Evolutionary conservation across 345 rosid species (phyloP), one percentile per base, ranked within the genome.

Genomic region (Corchorus olitorius): DNA sequence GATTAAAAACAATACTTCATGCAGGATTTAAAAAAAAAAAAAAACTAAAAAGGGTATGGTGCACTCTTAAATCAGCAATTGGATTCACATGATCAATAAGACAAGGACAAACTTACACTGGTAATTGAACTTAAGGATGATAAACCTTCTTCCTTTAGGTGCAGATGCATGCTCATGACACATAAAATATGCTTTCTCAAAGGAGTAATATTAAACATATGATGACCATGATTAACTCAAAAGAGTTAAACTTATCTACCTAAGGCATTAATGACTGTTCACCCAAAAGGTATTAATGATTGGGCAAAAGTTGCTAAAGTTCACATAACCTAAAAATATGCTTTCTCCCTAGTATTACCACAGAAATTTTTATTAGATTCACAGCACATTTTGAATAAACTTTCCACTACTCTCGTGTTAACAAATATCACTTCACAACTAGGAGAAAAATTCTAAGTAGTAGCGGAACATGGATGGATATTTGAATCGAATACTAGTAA

Each of bases 81-180:
- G 39, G 13, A 13, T 67, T 22, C 11, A 67, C 55, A 6, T 46
- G 6, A 22, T 67, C n/a, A 22, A 67, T 5, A 3, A 55, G 22
- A 48, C 9, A 13, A 46, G 19, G 22, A 22, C 55, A 67, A 46
- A 46, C 55, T 13, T 67, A 46, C 39, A 48, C 46, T 48, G 19
- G 22, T 22, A 48, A 67, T 48, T 19, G 10, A 48, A 67, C 55
- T 45, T 67, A 48, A 67, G 20, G 72, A 10, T 46, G 72, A 67
- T 67, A 46, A 67, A 67, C 19, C 13, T 11, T 46, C 17, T 13
- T 45, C 54, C 34, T 48, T 11, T 14, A 48, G 19, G 14, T 67
- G 19, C 39, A 67, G n/a, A 67, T 22, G 55, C 56, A 27, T 27
- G 20, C 19, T 46, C 10, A 48, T 67, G 72, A 67, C 55, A 46